Evolutionary conservation across 139 green algal genomes (phyloP), one percentile per base, ranked within the genome.

Genomic region (Micromonas pusilla): DNA sequence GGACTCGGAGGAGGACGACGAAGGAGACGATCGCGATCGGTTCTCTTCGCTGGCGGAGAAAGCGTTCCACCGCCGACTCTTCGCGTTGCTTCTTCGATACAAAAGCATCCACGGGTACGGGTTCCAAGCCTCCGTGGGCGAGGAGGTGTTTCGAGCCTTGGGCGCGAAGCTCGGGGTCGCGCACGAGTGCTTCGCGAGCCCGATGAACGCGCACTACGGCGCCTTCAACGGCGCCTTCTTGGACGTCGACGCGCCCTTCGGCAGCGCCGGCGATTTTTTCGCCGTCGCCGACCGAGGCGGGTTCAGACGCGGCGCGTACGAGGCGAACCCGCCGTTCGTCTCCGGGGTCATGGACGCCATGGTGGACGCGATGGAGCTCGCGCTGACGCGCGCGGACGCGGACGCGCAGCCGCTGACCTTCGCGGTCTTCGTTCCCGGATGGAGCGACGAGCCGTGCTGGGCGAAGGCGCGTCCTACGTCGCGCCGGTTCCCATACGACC

Each of bases 291-390:
- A 53, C 52, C n/a, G n/a, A n/a, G n/a, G n/a, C n/a, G 20, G 26
- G 73, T 3, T 26, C 31, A 21, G 19, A 3, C 21, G 38, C 3
- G 57, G 54, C 2, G 16, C 2, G 5, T 72, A 36, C 64, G 23
- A 80, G 64, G 75, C 34, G 26, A 80, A 80, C 75, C 75, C 75
- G 13, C 75, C 75, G 3, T 80, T 80, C 64, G 75, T 80, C 2
- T n/a, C 64, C 16, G 33, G 6, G 4, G 52, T 80, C 38, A 39
- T 80, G 25, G 63, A 65, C 36, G 16, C 9, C 6, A 33, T 33
- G 6, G 63, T 25, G 5, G 75, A 66, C 9, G 20, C 6, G 36
- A n/a, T 66, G 20, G 75, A 52, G 5, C 3, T 9, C 30, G 2
- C 52, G 9, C 38, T 80, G 13, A 31, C 45, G 0, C 2, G 2